These are phyloP conservation scores for Nakataea oryzae DNA, from an alignment of 2,329 filamentous ascomycete genomes.

Conservation along the genomic window DNA sequence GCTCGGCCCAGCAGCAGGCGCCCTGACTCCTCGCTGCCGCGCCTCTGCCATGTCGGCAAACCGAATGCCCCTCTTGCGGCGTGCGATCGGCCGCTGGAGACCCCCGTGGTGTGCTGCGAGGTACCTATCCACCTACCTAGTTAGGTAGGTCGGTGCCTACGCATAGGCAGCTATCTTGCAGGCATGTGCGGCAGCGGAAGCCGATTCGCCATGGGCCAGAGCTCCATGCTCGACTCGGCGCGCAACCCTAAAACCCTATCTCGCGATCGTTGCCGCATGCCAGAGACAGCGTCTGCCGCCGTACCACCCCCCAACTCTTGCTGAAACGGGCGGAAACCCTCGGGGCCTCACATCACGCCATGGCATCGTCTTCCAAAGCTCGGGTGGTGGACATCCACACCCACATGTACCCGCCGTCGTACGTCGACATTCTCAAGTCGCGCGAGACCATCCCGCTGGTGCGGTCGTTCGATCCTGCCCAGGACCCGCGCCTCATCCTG, in stretches of 20 bases:
- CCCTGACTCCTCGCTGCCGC: background rate
- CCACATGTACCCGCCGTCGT: constrained; percentile 58
- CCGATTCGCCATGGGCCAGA: no score
- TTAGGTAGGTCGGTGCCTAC: no score
- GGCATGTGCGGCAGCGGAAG: background rate
- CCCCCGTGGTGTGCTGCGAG: background rate
- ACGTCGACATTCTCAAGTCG: constrained; percentile 49
- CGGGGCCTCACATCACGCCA: background rate
- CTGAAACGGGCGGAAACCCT: background rate
- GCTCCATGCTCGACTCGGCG: no score
- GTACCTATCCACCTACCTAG: no score
- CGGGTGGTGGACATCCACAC: constrained; percentile 56
- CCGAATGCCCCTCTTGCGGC: background rate
- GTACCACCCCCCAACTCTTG: background rate
- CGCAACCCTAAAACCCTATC: background rate
- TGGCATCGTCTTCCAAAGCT: constrained; percentile 5
- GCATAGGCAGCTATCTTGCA: no score
- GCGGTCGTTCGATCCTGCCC: constrained; percentile 43
- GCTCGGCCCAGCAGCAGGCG: no score
- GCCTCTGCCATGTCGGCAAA: background rate
- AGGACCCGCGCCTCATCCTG: constrained; percentile 56
- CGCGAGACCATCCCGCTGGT: constrained; percentile 59
- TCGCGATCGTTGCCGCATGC: background rate
- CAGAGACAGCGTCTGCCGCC: no score
- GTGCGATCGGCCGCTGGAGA: background rate